Conservation (phyloP, 495 filamentous ascomycete species). For the Clavariopsis aquatica region DNA sequence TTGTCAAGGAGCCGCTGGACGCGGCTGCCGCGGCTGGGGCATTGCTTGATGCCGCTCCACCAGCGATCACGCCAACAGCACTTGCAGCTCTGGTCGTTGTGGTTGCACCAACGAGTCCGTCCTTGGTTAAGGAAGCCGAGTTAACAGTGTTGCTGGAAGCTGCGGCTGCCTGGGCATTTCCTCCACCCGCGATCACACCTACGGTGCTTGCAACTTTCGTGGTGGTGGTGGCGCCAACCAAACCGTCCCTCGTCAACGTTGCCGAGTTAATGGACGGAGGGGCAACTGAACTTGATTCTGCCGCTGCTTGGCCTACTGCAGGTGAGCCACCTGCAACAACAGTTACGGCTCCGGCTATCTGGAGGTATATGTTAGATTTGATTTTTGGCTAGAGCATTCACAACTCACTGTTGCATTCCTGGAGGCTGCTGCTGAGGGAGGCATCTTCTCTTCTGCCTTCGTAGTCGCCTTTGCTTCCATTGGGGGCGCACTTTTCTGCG, state of each 20-base stretch:
- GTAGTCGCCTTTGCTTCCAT: too few species aligned
- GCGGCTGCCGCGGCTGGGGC: constrained; percentile 8
- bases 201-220: constrained; percentile 10
- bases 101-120: constrained; percentile 2
- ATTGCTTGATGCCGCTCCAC: neutral
- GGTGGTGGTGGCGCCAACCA: neutral
- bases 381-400: neutral
- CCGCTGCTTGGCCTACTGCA: neutral
- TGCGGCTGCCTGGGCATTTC: neutral
- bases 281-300: neutral
- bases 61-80: neutral
- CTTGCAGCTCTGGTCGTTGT: neutral
- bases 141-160: neutral
- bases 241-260: neutral
- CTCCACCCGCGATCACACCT: constrained; percentile 3
- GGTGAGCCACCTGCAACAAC: constrained; percentile 2
- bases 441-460: too few species aligned
- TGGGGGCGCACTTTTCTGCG: constrained; percentile 2
- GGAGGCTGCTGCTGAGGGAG: neutral
- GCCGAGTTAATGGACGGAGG: neutral
- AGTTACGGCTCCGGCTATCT: constrained; percentile 3
- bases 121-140: neutral
- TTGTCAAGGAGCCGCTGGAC: neutral
- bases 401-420: neutral
- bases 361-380: neutral